Conservation (phyloP, 2,329 filamentous ascomycete genomes). For the Calonectria ilicicola region DNA sequence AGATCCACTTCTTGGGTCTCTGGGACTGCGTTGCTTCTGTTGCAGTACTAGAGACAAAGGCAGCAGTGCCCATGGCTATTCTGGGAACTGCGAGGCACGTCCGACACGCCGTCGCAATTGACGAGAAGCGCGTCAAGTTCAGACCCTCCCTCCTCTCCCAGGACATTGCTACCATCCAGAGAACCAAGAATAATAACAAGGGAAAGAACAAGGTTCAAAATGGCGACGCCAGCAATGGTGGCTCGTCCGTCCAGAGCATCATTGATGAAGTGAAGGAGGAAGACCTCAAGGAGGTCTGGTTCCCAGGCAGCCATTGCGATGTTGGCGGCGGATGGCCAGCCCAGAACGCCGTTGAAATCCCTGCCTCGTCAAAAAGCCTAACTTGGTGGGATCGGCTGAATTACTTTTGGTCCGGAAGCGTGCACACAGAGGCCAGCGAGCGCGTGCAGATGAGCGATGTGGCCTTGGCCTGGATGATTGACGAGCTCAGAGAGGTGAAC, state of each 20-base stretch:
- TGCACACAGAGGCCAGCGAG: conserved; percentile 13
- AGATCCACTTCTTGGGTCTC: conserved; percentile 65
- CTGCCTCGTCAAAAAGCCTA: conserved; percentile 32
- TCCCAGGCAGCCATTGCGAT: conserved; percentile 65
- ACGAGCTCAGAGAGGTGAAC: conserved; percentile 56
- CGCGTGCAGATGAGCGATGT: conserved; percentile 61
- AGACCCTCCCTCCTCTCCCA: conserved; percentile 61
- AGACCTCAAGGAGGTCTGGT: conserved; percentile 62
- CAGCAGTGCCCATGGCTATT: conserved; percentile 51
- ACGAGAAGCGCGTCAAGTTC: conserved; percentile 68
- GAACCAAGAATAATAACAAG: conserved; percentile 48
- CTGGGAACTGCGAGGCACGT: conserved; percentile 57
- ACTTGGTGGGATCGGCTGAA: not conserved
- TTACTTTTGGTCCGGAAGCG: conserved; percentile 46
- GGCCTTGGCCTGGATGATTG: conserved; percentile 66
- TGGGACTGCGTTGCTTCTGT: conserved; percentile 68
- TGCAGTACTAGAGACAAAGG: conserved; percentile 52
- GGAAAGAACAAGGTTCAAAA: not conserved
- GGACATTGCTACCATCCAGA: conserved; percentile 42
- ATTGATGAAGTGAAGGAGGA: not conserved
- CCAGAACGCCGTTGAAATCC: conserved; percentile 16
- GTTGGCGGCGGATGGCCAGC: conserved; percentile 65
- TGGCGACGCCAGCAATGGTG: no score
- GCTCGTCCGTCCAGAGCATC: no score
- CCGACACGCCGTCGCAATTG: conserved; percentile 64